phyloP scores from a whole-genome alignment of 139 green algal species.

The Choricystis sp. region DNA sequence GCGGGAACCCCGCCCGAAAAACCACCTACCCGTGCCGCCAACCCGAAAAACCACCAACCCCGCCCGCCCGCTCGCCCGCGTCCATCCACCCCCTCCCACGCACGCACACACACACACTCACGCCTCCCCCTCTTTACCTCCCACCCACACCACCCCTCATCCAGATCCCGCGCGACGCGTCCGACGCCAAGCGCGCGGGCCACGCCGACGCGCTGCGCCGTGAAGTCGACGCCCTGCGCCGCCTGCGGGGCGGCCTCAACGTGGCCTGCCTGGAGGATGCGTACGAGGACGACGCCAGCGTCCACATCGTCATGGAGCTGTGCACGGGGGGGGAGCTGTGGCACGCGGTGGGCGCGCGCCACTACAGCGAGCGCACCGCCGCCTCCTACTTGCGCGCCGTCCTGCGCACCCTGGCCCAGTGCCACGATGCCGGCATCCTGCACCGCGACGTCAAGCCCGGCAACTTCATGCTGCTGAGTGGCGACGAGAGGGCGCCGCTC shows the following conservation, averaged over 20 bases:
- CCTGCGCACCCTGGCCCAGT: constrained; percentile 25
- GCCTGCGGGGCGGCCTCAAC: constrained; percentile 17
- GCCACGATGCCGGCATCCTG: constrained; percentile 22
- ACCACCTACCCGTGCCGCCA: not conserved
- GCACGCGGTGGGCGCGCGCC: constrained; percentile 6
- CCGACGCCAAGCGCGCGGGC: constrained; percentile 8
- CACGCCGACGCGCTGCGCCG: constrained; percentile 7
- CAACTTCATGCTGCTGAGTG: constrained; percentile 26
- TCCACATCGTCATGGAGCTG: constrained; percentile 29
- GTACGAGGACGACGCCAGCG: constrained; percentile 21
- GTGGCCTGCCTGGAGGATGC: constrained; percentile 21
- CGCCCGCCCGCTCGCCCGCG: not conserved
- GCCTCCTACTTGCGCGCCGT: constrained; percentile 18
- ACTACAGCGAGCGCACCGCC: constrained; percentile 21
- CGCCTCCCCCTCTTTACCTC: not conserved
- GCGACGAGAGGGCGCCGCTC: constrained; percentile 12
- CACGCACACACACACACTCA: not conserved
- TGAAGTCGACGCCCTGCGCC: constrained; percentile 21
- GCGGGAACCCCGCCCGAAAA: no score
- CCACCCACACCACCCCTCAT: not conserved
- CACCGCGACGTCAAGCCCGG: constrained; percentile 30
- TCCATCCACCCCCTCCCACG: not conserved
- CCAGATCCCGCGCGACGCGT: not conserved
- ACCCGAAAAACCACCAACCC: not conserved
- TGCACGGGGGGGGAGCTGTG: constrained; percentile 28